A percentile compares a stretch with the other conserved stretches of the same genome.
phyloP scores from a whole-genome alignment of 1,284 basidiomycete species.

The Uromyces viciae-fabae region DNA sequence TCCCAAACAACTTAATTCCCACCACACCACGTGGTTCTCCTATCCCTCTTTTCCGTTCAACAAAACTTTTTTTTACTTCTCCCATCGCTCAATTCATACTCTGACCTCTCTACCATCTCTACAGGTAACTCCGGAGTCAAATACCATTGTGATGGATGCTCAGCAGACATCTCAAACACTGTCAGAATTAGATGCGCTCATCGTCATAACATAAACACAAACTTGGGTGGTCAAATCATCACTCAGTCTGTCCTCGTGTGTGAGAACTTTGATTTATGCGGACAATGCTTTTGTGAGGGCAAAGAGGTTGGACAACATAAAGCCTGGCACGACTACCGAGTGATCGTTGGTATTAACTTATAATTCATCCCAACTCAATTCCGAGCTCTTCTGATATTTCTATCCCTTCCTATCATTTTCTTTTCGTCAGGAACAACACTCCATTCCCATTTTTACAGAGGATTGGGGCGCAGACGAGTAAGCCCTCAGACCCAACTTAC shows the following conservation, averaged over 20 bases:
- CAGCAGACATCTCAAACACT: slow-evolving; percentile 52
- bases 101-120: neutral
- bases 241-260: slow-evolving; percentile 39
- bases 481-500: slow-evolving; percentile 54
- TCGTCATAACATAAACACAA: slow-evolving; percentile 39
- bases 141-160: slow-evolving; percentile 51
- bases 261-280: slow-evolving; percentile 51
- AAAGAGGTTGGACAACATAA: slow-evolving; percentile 84
- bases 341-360: slow-evolving; percentile 65
- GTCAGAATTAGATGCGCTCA: slow-evolving; percentile 53
- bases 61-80: neutral
- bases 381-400: neutral
- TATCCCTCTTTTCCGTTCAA: neutral
- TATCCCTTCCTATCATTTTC: neutral
- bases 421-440: slow-evolving; percentile 74
- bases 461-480: slow-evolving; percentile 99
- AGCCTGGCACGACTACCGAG: slow-evolving; percentile 82
- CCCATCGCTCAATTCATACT: neutral
- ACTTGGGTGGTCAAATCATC: slow-evolving; percentile 38
- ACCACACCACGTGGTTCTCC: neutral
- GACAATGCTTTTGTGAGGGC: slow-evolving; percentile 79
- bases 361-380: slow-evolving; percentile 4
- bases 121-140: slow-evolving; percentile 40
- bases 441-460: slow-evolving; percentile 87
- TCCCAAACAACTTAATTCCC: neutral